These are phyloP conservation scores for Colletotrichum musicola DNA, from an alignment of 2,329 filamentous ascomycete species.

Conservation along the genomic window DNA sequence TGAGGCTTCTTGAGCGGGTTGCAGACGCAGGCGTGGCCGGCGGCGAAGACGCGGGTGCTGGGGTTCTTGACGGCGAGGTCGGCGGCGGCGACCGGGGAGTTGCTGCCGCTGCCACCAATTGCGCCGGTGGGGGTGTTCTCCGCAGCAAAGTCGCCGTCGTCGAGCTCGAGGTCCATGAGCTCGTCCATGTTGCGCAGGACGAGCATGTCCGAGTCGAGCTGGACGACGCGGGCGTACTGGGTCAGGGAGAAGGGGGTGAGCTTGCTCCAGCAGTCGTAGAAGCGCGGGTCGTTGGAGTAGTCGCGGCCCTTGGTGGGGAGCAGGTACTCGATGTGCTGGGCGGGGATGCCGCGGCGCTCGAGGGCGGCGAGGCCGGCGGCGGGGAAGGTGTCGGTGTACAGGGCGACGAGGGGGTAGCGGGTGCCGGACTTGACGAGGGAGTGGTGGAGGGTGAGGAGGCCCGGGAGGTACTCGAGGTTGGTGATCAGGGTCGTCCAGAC, in stretches of 20 bases:
- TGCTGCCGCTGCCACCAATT: constrained; percentile 19
- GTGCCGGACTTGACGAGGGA: constrained; percentile 75
- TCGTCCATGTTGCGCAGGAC: constrained; percentile 90
- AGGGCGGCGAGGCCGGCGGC: constrained; percentile 76
- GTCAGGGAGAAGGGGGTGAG: constrained; percentile 81
- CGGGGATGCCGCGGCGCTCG: constrained; percentile 75
- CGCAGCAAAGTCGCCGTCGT: constrained; percentile 53
- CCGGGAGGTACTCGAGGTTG: constrained; percentile 84
- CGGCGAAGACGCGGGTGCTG: constrained; percentile 76
- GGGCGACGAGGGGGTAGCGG: constrained; percentile 82
- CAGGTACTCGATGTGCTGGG: constrained; percentile 79
- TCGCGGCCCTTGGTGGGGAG: constrained; percentile 74
- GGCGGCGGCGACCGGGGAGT: constrained; percentile 13
- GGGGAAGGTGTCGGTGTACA: constrained; percentile 86
- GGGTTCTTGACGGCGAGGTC: constrained; percentile 31
- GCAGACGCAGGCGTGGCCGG: constrained; percentile 87
- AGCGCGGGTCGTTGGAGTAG: constrained; percentile 83
- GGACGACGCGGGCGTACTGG: constrained; percentile 83
- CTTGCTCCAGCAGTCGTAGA: constrained; percentile 93
- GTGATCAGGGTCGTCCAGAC: constrained; percentile 93
- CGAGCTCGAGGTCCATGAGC: constrained; percentile 85
- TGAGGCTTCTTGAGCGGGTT: constrained; percentile 84
- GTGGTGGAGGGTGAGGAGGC: constrained; percentile 84
- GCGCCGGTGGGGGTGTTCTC: constrained; percentile 28
- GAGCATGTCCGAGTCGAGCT: constrained; percentile 91